Base-by-base conservation (phyloP, 805 yeast genomes). In the Teunomyces kruisii region DNA sequence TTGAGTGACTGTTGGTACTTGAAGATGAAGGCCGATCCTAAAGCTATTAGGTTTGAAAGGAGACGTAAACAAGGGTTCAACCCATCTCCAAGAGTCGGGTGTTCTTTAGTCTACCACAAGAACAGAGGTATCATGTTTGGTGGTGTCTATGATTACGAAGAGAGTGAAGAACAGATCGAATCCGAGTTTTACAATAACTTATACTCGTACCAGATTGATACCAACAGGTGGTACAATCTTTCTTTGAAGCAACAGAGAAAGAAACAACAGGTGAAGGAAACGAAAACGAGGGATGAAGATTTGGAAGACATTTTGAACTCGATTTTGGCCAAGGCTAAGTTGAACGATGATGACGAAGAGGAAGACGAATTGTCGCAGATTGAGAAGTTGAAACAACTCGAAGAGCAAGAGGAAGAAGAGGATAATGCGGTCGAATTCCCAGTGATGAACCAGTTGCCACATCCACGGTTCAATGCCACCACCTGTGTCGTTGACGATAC, bases 21-120 rank as follows among this genome's bases (percentile, higher is more conserved):
- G 53, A 88, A 86, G 57, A 88, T 92, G 95, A 88, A 88, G 61
- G 67, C 85, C 14, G 97, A 92, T 59, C 75, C 90, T 13, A 77
- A 80, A 48, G 85, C 77, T 3, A 75, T 87, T 4, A 72, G 95
- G 51, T 91, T 96, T 86, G 98, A 94, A 66, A 76, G 97, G 60
- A 79, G 96, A 53, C 80, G 88, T 49, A 89, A 88, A 54, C 92
- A 88, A 59, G 96, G 96, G 3, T 87, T 84, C 61, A 90, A 84
- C 49, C 97, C 97, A 3, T 80, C 92, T 1, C 87, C 97, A 10
- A 78, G 98, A 56, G 97, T 88, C n/a, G 98, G 99, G 0, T 86
- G 96, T 59, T 84, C 95, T 3, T 80, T 92, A 84, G 90, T 83
- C 8, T 76, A 76, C 52, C 98, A 92, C 65, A 86, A 88, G 56